Base-by-base conservation (phyloP, 148 eudicot species). In the Bassia scoparia region DNA sequence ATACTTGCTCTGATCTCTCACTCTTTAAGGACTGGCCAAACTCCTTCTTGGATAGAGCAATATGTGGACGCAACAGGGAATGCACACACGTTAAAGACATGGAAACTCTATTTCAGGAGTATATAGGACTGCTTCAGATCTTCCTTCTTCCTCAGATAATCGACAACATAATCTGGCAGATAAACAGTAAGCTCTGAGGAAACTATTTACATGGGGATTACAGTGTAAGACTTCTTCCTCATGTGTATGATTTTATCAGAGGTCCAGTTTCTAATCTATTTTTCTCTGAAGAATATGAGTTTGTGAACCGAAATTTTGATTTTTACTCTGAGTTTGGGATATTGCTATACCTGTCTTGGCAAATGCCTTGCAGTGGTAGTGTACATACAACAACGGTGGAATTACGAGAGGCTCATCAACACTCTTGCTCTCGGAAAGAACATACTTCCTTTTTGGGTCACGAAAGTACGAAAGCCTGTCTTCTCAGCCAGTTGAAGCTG, bases 91-190 rank as follows among this genome's bases (percentile, higher is more conserved):
- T 60, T 86, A 37, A 74, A 70, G 27, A 79, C 79, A 35, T 91
- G 98, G 84, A 83, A 83, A 85, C 88, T 3, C 81, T 86, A 43
- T 74, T 94, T 53, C 88, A 84, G 81, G 93, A 91, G 84, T 94
- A 94, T 56, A 68, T 84, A 52, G 98, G 98, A 41, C 78, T 94
- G 23, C 86, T 89, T 75, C 97, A 87, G 98, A 91, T 80, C 85
- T 94, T 89, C 73, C 86, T 94, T 61, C 87, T 94, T 74, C 97
- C 98, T 38, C 98, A 94, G 66, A 80, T 94, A 15, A 79, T 94
- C 2, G 96, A 86, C 48, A 94, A 94, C 76, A 69, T 88, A 14
- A 58, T 89, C 26, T 94, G 98, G 98, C 88, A 83, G 78, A 78
- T 87, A n/a, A 37, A 89, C 46, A 67, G 69, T 58, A 81, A 78